Conservation (phyloP, 495 filamentous ascomycete species). For the Penicillium desertorum region DNA sequence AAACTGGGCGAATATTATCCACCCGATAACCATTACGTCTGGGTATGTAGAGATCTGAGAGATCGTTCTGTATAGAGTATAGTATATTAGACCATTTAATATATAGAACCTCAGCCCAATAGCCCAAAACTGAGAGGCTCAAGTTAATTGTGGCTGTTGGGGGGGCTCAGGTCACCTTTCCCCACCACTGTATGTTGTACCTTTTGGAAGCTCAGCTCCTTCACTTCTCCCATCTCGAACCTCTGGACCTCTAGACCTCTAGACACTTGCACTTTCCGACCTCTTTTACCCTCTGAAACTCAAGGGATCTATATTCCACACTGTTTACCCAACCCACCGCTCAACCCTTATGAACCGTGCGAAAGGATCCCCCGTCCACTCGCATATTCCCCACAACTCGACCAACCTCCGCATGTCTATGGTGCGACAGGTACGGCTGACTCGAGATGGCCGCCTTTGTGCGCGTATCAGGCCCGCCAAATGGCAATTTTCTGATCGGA, state of each 20-base stretch:
- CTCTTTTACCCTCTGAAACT: not conserved
- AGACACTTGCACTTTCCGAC: not conserved
- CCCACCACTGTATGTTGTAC: not conserved
- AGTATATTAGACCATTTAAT: not conserved
- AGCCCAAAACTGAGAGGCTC: not conserved
- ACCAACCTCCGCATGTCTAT: conserved; percentile 41
- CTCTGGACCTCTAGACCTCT: not conserved
- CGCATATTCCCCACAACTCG: conserved; percentile 35
- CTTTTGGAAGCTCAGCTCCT: conserved; percentile 10
- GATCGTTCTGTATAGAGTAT: not conserved
- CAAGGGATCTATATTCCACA: not conserved
- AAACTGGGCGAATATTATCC: not conserved
- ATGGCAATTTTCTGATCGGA: conserved; percentile 93
- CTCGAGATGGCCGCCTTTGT: conserved; percentile 82
- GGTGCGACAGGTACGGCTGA: conserved; percentile 43
- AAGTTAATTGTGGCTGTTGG: conserved; percentile 1
- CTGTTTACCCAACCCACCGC: not conserved
- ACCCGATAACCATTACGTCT: not conserved
- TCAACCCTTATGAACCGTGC: conserved; percentile 36
- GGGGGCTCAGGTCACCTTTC: conserved; percentile 12
- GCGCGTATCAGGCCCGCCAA: conserved; percentile 94
- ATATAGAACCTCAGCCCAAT: not conserved
- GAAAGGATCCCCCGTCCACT: conserved; percentile 27
- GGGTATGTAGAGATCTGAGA: not conserved
- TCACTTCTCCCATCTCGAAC: conserved; percentile 2